Evolutionary conservation across 495 filamentous ascomycete genomes (phyloP), one percentile per base, ranked within the genome.

Genomic region (Tetracladium setigerum): DNA sequence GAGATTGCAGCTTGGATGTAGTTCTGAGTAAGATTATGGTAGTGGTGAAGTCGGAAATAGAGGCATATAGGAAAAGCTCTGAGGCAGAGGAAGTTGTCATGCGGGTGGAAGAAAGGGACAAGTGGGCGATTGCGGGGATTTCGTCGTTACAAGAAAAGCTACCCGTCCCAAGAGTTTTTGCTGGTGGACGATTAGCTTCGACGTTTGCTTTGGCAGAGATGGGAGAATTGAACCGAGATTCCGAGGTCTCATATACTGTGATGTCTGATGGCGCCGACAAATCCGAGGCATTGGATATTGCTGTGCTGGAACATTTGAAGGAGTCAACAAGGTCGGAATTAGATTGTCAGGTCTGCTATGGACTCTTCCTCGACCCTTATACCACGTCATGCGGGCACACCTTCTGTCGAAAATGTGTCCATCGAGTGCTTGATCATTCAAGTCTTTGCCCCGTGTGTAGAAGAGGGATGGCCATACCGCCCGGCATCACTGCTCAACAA

Each of bases 381-480:
- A 95, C 89, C 1, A 90, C 87, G 0, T 68, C 77, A 15, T 95
- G 89, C 56, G 89, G 89, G 4, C 89, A 95, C 62, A 95, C 89
- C 0, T 91, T 90, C 62, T 95, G 89, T 62, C 81, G 84, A 27
- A 71, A 75, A 47, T 95, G 89, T 60, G 67, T 94, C 11, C 74
- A 80, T 18, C 76, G 83, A 35, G 77, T 84, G 11, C 64, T 89
- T 32, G 84, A 88, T 59, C 82, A 91, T 57, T 82, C 84, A 16
- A 73, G 76, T 51, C 67, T 83, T 36, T 95, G 89, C 55, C 87
- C 89, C 0, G 71, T 87, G 9, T 95, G 89, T 57, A 82, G 89
- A 40, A 73, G 81, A 46, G 61, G 64, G 19, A 63, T 92, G 15
- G 70, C 76, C 22, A 77, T 88, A 52, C 78, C 77, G 24, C 72